Base-by-base conservation (phyloP, 495 filamentous ascomycete genomes). In the Alectoria sarmentosa region DNA sequence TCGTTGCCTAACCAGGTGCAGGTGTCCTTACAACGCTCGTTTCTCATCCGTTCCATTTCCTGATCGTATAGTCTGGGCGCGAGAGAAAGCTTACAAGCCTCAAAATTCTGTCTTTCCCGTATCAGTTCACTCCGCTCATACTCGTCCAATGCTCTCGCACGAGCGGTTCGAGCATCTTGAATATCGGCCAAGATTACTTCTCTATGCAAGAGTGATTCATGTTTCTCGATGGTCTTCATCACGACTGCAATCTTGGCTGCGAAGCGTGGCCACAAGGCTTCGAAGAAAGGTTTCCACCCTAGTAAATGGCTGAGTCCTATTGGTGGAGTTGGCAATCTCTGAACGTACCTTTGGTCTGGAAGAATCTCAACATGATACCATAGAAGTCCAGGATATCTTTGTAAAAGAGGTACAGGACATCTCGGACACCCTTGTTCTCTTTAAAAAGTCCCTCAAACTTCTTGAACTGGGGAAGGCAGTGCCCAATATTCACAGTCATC, bases 371-470 rank as follows among this genome's bases (percentile, higher is more conserved):
- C 19, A 61, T 23, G 7, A 34, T 61, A 13, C 30, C 39, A 61
- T 61, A 61, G 41, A 61, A 61, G 26, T 61, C 59, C n/a, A 61
- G 39, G n/a, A 61, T 61, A 46, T 61, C 59, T 44, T 44, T 61
- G 19, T 61, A 61, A 32, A 61, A 61, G 42, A 61, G 42, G 59
- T 44, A 49, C 14, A 61, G 42, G 34, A 61, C 32, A 46, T 48
- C 59, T 61, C 39, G 59, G 30, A 61, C 32, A 23, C 42, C 42
- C 30, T 49, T 61, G 15, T 48, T 41, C 5, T 61, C 59, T 34
- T 4, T 32, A 17, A 61, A 61, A 44, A 61, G 59, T 17, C 39
- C 30, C 14, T 41, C 59, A 26, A 41, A 61, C 21, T n/a, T 44
- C 39, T 61, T 61, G 59, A 61, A 61, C 23, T 61, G 59, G 32